phyloP scores from a whole-genome alignment of 768 basidiomycete genomes.

The Suillus sp. region DNA sequence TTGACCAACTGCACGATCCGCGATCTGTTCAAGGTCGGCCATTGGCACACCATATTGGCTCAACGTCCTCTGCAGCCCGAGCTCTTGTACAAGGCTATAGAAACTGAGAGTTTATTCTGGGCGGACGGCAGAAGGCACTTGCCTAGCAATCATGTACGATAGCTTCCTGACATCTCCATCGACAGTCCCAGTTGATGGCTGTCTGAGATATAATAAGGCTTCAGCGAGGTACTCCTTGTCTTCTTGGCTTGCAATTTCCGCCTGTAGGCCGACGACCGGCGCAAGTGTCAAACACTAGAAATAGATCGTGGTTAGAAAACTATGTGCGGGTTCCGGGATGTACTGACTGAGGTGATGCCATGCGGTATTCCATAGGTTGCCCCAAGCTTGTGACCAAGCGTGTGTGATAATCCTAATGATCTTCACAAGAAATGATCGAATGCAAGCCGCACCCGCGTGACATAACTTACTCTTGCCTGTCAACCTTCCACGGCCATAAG shows the following conservation, averaged over 20 bases:
- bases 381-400: constrained; percentile 73
- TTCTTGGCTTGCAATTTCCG: constrained; percentile 56
- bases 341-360: constrained; percentile 77
- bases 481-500: constrained; percentile 63
- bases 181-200: constrained; percentile 62
- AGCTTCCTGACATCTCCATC: constrained; percentile 64
- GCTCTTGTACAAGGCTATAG: constrained; percentile 55
- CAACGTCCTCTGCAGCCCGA: constrained; percentile 62
- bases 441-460: constrained; percentile 1
- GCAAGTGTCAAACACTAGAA: constrained; percentile 70
- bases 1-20: constrained; percentile 27
- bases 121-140: constrained; percentile 23
- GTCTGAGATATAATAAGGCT: constrained; percentile 57
- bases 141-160: constrained; percentile 57
- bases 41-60: constrained; percentile 65
- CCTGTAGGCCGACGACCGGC: constrained; percentile 60
- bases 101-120: constrained; percentile 12
- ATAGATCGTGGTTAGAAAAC: constrained; percentile 12
- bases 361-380: constrained; percentile 77
- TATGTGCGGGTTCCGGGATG: not conserved
- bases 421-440: constrained; percentile 33
- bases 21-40: constrained; percentile 55
- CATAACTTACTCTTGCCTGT: constrained; percentile 51
- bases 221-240: constrained; percentile 63
- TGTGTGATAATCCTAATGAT: constrained; percentile 73